Base-by-base conservation (phyloP, 768 basidiomycete species). In the Boletellus ananas region DNA sequence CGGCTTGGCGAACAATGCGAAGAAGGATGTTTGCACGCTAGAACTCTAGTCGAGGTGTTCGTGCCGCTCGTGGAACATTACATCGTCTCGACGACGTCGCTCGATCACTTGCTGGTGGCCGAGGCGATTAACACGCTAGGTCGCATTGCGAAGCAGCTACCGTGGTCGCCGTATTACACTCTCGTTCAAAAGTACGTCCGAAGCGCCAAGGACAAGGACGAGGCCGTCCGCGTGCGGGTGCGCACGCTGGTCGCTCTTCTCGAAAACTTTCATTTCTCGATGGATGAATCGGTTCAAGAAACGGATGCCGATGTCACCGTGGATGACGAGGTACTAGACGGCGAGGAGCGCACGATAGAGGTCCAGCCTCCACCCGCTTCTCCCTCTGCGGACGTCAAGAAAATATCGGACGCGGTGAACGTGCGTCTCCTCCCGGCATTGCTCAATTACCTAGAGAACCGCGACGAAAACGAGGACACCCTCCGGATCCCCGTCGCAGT, bases 201-300 rank as follows among this genome's bases (percentile, higher is more conserved):
- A 57, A 72, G 85, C 5, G 77, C 81, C 18, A 78, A 76, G 56
- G 73, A 74, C 25, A 94, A 88, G 68, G 81, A 84, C 43, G 77
- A 77, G 16, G 79, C 82, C 3, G 86, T 94, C 56, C 84, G 87
- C 38, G 79, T 90, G 11, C 90, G 86, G 63, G 78, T 96, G n/a
- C 83, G 96, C 29, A 75, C 88, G 0, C 74, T 97, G 20, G 89
- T 96, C 1, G 75, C 89, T 1, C 70, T 97, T 7, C 74, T 99
- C 45, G 90, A 95, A 61, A 84, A 84, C 60, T 99, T 98, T 74
- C 88, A 90, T 61, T 98, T 98, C 61, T 77, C 85, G 2, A 86
- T 94, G 82, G 83, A 86, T 43, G 79, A 84, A 18, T 57, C 66
- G 0, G 69, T 81, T 2, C 60, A 56, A 8, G 70, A 70, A 10